Conservation (phyloP, 1,284 basidiomycete species). For the Amylostereum chailletii region DNA sequence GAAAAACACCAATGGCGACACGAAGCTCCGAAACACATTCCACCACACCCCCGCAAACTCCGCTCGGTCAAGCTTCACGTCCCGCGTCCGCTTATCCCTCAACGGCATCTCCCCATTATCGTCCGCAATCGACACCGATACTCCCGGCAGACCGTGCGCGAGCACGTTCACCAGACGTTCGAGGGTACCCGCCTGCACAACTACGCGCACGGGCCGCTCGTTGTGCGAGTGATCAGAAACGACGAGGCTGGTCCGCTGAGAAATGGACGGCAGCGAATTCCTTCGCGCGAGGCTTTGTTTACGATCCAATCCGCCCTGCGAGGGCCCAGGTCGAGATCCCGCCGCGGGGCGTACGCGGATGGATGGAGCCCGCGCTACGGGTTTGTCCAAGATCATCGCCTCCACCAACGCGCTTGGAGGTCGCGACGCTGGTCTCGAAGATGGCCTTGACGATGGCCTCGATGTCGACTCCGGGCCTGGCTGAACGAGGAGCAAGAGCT, state of each 20-base stretch:
- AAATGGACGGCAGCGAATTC: slow-evolving; percentile 71
- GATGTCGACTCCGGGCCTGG: slow-evolving; percentile 36
- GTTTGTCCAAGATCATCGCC: slow-evolving; percentile 24
- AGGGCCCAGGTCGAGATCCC: slow-evolving; percentile 6
- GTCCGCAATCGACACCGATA: slow-evolving; percentile 70
- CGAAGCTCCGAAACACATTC: slow-evolving; percentile 70
- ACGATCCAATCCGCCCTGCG: slow-evolving; percentile 57
- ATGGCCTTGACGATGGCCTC: slow-evolving; percentile 46
- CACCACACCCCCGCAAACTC: slow-evolving; percentile 75
- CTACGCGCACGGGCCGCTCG: slow-evolving; percentile 61
- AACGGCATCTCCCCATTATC: slow-evolving; percentile 78
- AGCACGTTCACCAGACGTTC: slow-evolving; percentile 66
- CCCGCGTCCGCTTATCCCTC: slow-evolving; percentile 57
- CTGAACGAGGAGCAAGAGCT: slow-evolving; percentile 60
- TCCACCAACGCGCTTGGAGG: slow-evolving; percentile 28
- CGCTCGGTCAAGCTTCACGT: slow-evolving; percentile 57
- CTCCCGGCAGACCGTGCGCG: slow-evolving; percentile 67
- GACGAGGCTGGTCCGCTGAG: slow-evolving; percentile 49
- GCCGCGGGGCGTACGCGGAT: slow-evolving; percentile 62
- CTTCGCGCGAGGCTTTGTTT: slow-evolving; percentile 65
- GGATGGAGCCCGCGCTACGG: slow-evolving; percentile 51
- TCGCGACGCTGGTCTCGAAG: slow-evolving; percentile 59
- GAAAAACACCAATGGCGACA: slow-evolving; percentile 71
- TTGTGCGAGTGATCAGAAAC: slow-evolving; percentile 43
- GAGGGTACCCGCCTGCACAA: slow-evolving; percentile 70